Conservation (phyloP, 108 stramenopile species). For the Cylindrotheca fusiformis region DNA sequence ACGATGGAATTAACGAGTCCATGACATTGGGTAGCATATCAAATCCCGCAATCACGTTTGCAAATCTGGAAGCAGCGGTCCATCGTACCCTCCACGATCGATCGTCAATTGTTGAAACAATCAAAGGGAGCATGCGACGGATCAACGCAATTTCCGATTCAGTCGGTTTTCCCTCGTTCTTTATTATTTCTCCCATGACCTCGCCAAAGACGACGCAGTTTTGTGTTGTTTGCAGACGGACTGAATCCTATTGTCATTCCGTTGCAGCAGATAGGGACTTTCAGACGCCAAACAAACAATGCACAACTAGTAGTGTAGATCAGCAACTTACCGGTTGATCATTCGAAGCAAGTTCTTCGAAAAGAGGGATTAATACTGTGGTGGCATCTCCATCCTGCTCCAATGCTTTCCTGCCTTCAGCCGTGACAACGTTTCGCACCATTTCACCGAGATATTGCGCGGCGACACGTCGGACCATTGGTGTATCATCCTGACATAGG, state of each 20-base stretch:
- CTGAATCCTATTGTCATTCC: slow-evolving; percentile 65
- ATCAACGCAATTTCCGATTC: slow-evolving; percentile 42
- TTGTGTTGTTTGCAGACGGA: slow-evolving; percentile 90
- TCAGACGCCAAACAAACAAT: background rate
- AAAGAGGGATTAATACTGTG: slow-evolving; percentile 64
- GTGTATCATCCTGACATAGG: slow-evolving; percentile 91
- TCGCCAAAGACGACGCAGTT: slow-evolving; percentile 86
- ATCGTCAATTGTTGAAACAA: slow-evolving; percentile 85
- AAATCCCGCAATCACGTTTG: slow-evolving; percentile 72
- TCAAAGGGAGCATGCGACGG: slow-evolving; percentile 66
- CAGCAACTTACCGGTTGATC: slow-evolving; percentile 70
- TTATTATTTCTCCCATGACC: slow-evolving; percentile 49
- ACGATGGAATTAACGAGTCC: slow-evolving; percentile 78
- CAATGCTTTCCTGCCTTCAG: slow-evolving; percentile 39
- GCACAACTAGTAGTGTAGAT: background rate
- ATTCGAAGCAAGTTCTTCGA: slow-evolving; percentile 79
- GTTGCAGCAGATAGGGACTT: background rate
- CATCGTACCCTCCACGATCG: slow-evolving; percentile 96
- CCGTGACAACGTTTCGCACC: slow-evolving; percentile 54
- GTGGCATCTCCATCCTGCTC: slow-evolving; percentile 40
- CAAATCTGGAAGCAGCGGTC: slow-evolving; percentile 91
- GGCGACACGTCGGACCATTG: slow-evolving; percentile 94
- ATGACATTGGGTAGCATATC: slow-evolving; percentile 47
- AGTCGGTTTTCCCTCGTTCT: slow-evolving; percentile 16
- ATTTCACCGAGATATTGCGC: slow-evolving; percentile 75